Percentiles rank a stretch among this genome's conserved stretches.
Conservation (phyloP, 306 rosid species). For the Begonia fuchsioides region DNA sequence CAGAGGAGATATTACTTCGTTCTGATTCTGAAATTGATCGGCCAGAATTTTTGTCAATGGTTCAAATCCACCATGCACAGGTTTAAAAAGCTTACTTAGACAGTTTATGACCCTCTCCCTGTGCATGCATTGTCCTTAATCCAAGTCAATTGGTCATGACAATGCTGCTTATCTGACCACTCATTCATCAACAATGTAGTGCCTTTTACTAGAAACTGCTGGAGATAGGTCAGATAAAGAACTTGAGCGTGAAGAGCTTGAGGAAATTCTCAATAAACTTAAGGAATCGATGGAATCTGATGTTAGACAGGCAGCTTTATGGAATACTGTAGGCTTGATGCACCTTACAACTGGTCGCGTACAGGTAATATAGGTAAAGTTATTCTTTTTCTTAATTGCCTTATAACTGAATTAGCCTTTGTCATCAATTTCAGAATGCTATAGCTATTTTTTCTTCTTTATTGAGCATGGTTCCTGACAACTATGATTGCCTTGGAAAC, state of each 20-base stretch:
- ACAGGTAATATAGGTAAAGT: slow-evolving; percentile 69
- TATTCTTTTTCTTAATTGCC: slow-evolving; percentile 8
- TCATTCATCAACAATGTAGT: slow-evolving; percentile 42
- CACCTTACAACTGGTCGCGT: slow-evolving; percentile 76
- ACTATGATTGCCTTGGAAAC: slow-evolving; percentile 81
- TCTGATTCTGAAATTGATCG: slow-evolving; percentile 66
- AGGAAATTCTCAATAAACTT: slow-evolving; percentile 58
- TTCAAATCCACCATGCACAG: slow-evolving; percentile 98
- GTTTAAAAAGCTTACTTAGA: slow-evolving; percentile 18
- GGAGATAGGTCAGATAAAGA: slow-evolving; percentile 67
- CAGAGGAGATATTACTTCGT: slow-evolving; percentile 66
- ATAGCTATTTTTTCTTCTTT: slow-evolving; percentile 62
- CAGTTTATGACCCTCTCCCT: neutral
- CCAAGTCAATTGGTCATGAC: slow-evolving; percentile 8
- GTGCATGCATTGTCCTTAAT: neutral
- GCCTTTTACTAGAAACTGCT: slow-evolving; percentile 67
- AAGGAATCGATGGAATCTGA: slow-evolving; percentile 64
- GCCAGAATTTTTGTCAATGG: slow-evolving; percentile 69
- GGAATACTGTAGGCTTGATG: slow-evolving; percentile 85
- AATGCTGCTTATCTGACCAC: slow-evolving; percentile 18
- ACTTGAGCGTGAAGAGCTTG: slow-evolving; percentile 72
- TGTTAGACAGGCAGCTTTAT: slow-evolving; percentile 78
- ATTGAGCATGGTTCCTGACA: slow-evolving; percentile 58
- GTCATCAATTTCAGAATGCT: slow-evolving; percentile 48
- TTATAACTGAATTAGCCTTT: slow-evolving; percentile 10